Evolutionary conservation across 441 rosid genomes (phyloP).

Genomic region (Pelargonium myrrhifolium): DNA sequence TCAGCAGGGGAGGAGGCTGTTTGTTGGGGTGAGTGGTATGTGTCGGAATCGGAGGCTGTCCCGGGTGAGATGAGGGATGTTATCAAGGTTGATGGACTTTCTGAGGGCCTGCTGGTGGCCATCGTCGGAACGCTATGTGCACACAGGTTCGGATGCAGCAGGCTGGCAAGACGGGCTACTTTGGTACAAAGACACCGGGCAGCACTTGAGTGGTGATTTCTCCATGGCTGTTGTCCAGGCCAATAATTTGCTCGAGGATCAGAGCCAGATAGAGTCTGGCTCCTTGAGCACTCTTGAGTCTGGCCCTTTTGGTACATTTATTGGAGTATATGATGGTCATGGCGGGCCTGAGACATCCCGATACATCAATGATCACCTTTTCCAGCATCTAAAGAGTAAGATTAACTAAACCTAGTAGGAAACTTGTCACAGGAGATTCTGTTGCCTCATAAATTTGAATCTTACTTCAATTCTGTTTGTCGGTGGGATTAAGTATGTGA

Average conservation of each 20-base stretch:
- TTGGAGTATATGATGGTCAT: conserved; percentile 91
- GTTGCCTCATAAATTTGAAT: background rate
- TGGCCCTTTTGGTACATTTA: conserved; percentile 81
- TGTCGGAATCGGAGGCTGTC: conserved; percentile 40
- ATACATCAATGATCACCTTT: conserved; percentile 68
- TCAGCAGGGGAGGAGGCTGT: conserved; percentile 19
- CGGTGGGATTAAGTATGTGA: too few species aligned
- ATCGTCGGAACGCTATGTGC: conserved; percentile 53
- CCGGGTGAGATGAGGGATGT: conserved; percentile 97
- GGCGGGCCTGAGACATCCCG: conserved; percentile 93
- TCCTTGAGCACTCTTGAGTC: conserved; percentile 49
- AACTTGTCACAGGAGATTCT: conserved; percentile 3
- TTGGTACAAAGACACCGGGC: conserved; percentile 87
- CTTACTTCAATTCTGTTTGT: too few species aligned
- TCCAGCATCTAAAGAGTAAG: conserved; percentile 77
- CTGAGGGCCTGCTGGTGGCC: conserved; percentile 86
- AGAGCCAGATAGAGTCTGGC: conserved; percentile 92
- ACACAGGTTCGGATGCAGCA: conserved; percentile 43
- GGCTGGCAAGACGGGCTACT: conserved; percentile 84
- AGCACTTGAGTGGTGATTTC: conserved; percentile 82
- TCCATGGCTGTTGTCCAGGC: conserved; percentile 99
- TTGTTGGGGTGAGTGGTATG: conserved; percentile 22
- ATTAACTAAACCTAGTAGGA: background rate
- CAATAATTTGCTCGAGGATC: conserved; percentile 91
- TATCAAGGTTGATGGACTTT: conserved; percentile 73